phyloP scores from a whole-genome alignment of 192 early-diverging fungal genomes.

The Backusella psychrophila region DNA sequence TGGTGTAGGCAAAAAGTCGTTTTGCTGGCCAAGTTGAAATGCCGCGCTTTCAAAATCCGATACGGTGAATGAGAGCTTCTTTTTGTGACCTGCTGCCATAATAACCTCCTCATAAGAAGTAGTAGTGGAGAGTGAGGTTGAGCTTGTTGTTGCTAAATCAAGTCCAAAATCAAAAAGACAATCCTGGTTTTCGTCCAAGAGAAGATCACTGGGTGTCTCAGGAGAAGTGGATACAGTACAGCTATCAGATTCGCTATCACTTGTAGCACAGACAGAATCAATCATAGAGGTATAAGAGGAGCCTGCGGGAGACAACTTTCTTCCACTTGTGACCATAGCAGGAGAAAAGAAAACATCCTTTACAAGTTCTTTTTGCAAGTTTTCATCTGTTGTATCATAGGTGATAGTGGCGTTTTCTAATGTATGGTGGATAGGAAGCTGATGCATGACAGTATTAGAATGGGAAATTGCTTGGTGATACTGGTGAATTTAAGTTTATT shows the following conservation, averaged over 20 bases:
- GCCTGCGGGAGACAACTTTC: not conserved
- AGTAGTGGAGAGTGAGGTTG: not conserved
- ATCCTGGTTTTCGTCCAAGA: slow-evolving; percentile 17
- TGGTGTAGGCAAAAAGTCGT: not conserved
- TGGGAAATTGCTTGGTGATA: slow-evolving; percentile 16
- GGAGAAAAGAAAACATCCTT: slow-evolving; percentile 45
- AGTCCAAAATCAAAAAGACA: slow-evolving; percentile 21
- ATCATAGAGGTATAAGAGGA: not conserved
- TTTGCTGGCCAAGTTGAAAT: not conserved
- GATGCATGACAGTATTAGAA: slow-evolving; percentile 10
- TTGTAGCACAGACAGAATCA: slow-evolving; percentile 3
- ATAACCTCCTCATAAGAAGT: slow-evolving; percentile 15
- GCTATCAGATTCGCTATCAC: slow-evolving; percentile 23
- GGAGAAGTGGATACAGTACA: slow-evolving; percentile 18
- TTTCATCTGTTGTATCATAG: slow-evolving; percentile 24
- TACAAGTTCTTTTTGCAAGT: slow-evolving; percentile 27
- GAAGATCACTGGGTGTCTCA: slow-evolving; percentile 16
- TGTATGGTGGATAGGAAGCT: slow-evolving; percentile 26
- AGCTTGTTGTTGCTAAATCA: slow-evolving; percentile 3
- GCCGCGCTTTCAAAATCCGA: not conserved
- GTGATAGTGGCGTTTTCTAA: slow-evolving; percentile 38
- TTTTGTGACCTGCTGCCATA: slow-evolving; percentile 6
- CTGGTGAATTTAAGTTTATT: slow-evolving; percentile 9
- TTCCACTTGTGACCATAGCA: slow-evolving; percentile 22
- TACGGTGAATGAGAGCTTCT: slow-evolving; percentile 11